Conservation (phyloP, 2,329 filamentous ascomycete species). For the Alternaria alternata region DNA sequence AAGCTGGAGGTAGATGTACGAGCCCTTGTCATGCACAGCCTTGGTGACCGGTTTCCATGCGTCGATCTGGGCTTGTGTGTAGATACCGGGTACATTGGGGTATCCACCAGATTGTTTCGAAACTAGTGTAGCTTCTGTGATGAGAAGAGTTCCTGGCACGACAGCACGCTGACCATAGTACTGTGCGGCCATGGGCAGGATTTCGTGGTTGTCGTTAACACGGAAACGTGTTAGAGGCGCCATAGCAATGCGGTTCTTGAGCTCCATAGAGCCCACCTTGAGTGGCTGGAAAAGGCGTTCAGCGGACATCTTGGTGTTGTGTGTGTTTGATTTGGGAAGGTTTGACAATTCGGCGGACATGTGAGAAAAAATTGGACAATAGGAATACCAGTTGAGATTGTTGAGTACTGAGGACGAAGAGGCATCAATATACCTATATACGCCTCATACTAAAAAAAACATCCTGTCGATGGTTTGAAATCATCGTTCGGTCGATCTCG, state of each 20-base stretch:
- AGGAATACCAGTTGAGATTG: not conserved
- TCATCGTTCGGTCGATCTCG: slow-evolving; percentile 22
- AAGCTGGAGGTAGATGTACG: slow-evolving; percentile 68
- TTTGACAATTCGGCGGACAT: not conserved
- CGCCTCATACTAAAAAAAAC: not conserved
- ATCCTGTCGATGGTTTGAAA: slow-evolving; percentile 18
- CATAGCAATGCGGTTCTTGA: slow-evolving; percentile 48
- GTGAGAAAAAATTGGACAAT: not conserved
- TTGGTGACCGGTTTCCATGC: slow-evolving; percentile 69
- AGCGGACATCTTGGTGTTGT: slow-evolving; percentile 31
- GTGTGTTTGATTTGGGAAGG: not conserved
- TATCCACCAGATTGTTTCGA: slow-evolving; percentile 58
- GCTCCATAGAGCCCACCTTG: slow-evolving; percentile 44
- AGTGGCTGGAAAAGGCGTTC: slow-evolving; percentile 48
- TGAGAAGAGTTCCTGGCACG: slow-evolving; percentile 64
- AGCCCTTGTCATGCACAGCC: slow-evolving; percentile 69
- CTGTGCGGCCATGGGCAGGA: slow-evolving; percentile 53
- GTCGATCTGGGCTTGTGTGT: slow-evolving; percentile 56
- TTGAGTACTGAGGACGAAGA: not conserved
- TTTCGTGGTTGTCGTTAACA: slow-evolving; percentile 58
- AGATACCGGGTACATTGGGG: slow-evolving; percentile 66
- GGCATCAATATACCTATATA: slow-evolving; percentile 12
- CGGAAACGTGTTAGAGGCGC: slow-evolving; percentile 53
- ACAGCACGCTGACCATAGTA: slow-evolving; percentile 65
- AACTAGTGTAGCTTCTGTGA: slow-evolving; percentile 66